phyloP scores from a whole-genome alignment of 2,329 filamentous ascomycete genomes.

The Penicillium sp. region DNA sequence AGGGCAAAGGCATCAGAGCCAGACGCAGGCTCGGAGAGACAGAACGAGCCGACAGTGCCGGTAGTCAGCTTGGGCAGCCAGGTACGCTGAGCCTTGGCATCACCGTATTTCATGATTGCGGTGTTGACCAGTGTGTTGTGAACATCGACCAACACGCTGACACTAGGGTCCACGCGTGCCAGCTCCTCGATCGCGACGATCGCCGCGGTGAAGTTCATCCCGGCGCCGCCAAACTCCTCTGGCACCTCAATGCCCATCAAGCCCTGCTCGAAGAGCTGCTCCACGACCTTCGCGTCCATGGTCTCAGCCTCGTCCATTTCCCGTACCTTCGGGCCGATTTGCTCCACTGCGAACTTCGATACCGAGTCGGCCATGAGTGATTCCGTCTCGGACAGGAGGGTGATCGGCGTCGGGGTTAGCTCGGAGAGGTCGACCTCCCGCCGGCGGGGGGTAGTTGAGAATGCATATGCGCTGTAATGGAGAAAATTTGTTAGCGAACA shows the following conservation, averaged over 20 bases:
- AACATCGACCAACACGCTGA: slow-evolving; percentile 92
- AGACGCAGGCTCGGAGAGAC: slow-evolving; percentile 85
- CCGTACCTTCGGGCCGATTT: slow-evolving; percentile 84
- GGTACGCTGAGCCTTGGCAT: slow-evolving; percentile 72
- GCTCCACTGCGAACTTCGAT: slow-evolving; percentile 83
- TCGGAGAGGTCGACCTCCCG: slow-evolving; percentile 66
- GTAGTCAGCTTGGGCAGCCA: slow-evolving; percentile 90
- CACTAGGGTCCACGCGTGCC: slow-evolving; percentile 87
- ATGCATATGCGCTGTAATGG: slow-evolving; percentile 47
- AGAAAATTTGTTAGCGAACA: background rate
- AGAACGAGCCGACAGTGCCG: slow-evolving; percentile 85
- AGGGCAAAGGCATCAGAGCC: slow-evolving; percentile 96
- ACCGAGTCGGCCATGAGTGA: slow-evolving; percentile 85
- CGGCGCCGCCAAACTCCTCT: slow-evolving; percentile 92
- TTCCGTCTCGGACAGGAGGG: slow-evolving; percentile 88
- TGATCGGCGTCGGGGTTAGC: slow-evolving; percentile 86
- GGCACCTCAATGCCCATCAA: slow-evolving; percentile 97
- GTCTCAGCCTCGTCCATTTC: slow-evolving; percentile 97
- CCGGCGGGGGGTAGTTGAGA: slow-evolving; percentile 61
- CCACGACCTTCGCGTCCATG: slow-evolving; percentile 86
- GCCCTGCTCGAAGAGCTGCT: slow-evolving; percentile 95
- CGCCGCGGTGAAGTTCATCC: slow-evolving; percentile 97
- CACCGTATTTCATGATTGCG: slow-evolving; percentile 81
- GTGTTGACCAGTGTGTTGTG: slow-evolving; percentile 99
- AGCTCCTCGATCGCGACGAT: slow-evolving; percentile 98